Base-by-base conservation (phyloP, 2,329 filamentous ascomycete genomes). In the Elsinoe perseae region DNA sequence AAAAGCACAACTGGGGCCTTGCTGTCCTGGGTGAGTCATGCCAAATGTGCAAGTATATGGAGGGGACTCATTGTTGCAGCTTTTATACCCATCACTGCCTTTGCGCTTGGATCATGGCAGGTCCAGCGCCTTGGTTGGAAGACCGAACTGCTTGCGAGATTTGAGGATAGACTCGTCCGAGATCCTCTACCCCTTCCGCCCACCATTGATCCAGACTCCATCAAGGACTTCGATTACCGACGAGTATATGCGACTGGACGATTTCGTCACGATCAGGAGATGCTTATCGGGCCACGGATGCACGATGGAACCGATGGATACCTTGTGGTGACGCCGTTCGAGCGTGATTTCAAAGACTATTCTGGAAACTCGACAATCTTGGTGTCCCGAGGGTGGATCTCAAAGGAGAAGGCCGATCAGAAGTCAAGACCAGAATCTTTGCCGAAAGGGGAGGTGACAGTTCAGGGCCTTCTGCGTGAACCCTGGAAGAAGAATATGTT, bases 401-500 rank as follows among this genome's bases (percentile, higher is more conserved):
- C 82, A 43, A 92, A 89, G 76, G 84, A 84, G 62, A 77, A 86
- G 64, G 80, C 80, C 56, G 73, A 80, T 58, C 86, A 91, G 73
- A 75, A 74, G 62, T 74, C 77, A 56, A 75, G 89, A 34, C 69
- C 79, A 0, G 80, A 83, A 21, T 83, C 83, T 1, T 63, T 97
- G 62, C 86, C 87, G 0, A 69, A 66, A 50, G 89, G 83, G 0
- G 82, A 86, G 65, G 84, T 97, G 8, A 80, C 79, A 0, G 83
- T 98, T 2, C 84, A 95, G 72, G 93, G 93, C 0, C 66, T 98
- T 69, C 69, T 98, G 68, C 75, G 93, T 58, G 83, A 93, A 73
- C 92, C 92, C 7, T 95, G 89, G 82, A 93, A 95, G 80, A 95
- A 92, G 79, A 98, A 98, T 70, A 86, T 91, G 80, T 98, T 98